phyloP scores from a whole-genome alignment of 129 eudicot genomes.

The Mikania micrantha region DNA sequence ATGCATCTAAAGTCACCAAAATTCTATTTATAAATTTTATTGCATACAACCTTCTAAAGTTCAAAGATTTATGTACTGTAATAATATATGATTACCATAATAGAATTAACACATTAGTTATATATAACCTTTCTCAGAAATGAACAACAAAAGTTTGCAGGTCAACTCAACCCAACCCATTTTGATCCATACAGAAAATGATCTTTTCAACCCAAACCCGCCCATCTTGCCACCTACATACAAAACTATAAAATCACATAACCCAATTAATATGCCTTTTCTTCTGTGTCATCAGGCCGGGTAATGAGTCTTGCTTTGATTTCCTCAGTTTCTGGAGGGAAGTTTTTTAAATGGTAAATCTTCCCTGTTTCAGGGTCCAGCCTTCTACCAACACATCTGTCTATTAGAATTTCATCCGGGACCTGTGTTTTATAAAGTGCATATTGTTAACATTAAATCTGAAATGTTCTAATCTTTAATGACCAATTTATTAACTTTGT shows the following conservation, averaged over 20 bases:
- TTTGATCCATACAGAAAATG: neutral
- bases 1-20: neutral
- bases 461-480: neutral
- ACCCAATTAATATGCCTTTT: slow-evolving; percentile 48
- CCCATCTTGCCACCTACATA: neutral
- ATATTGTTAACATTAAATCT: neutral
- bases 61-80: neutral
- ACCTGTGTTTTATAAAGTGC: slow-evolving; percentile 53
- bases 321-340: slow-evolving; percentile 85
- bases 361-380: slow-evolving; percentile 92
- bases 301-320: slow-evolving; percentile 74
- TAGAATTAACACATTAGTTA: neutral
- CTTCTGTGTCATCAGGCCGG: slow-evolving; percentile 95
- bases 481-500: neutral
- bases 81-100: neutral
- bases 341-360: slow-evolving; percentile 72
- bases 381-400: slow-evolving; percentile 99
- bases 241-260: neutral
- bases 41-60: neutral
- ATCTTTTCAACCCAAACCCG: neutral
- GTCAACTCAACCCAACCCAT: neutral
- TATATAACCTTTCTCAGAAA: neutral
- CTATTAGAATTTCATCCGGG: slow-evolving; percentile 86
- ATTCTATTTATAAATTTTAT: neutral
- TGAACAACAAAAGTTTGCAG: neutral